phyloP scores from a whole-genome alignment of 2,329 filamentous ascomycete species.

The Neopestalotiopsis rosae region DNA sequence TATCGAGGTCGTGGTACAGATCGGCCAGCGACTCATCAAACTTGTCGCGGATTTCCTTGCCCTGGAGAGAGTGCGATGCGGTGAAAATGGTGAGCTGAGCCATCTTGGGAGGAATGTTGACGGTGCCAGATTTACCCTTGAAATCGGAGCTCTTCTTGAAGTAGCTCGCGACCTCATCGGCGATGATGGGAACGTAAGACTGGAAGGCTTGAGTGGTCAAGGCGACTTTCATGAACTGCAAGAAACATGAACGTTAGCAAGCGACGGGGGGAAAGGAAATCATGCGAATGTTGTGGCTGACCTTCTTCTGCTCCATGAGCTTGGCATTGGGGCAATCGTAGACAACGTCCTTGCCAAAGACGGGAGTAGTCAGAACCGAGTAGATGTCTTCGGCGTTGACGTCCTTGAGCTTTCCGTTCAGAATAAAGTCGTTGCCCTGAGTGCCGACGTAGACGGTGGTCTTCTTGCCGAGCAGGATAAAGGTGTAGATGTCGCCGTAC shows the following conservation, averaged over 20 bases:
- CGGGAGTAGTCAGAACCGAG: constrained; percentile 72
- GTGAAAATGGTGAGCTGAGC: constrained; percentile 91
- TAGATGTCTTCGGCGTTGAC: constrained; percentile 93
- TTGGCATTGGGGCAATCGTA: constrained; percentile 92
- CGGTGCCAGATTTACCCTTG: constrained; percentile 70
- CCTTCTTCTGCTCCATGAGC: constrained; percentile 96
- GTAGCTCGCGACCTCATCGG: constrained; percentile 75
- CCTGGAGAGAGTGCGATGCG: constrained; percentile 84
- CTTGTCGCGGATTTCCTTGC: constrained; percentile 78
- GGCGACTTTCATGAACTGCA: constrained; percentile 79
- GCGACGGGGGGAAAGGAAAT: not conserved
- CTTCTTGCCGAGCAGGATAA: constrained; percentile 85
- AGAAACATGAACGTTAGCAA: constrained; percentile 8
- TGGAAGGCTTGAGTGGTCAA: constrained; percentile 77
- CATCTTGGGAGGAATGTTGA: constrained; percentile 77
- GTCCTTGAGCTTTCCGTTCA: constrained; percentile 89
- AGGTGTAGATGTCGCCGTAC: constrained; percentile 91
- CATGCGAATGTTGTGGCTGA: constrained; percentile 40
- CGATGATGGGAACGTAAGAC: constrained; percentile 79
- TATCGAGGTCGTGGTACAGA: constrained; percentile 87
- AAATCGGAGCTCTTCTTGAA: constrained; percentile 71
- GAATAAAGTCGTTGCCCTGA: constrained; percentile 86
- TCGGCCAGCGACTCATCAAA: constrained; percentile 83
- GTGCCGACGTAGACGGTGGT: constrained; percentile 85
- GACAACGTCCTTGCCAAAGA: constrained; percentile 85